These are phyloP conservation scores for Wickerhamiella spandovensis DNA, from an alignment of 805 yeast genomes.

Conservation along the genomic window DNA sequence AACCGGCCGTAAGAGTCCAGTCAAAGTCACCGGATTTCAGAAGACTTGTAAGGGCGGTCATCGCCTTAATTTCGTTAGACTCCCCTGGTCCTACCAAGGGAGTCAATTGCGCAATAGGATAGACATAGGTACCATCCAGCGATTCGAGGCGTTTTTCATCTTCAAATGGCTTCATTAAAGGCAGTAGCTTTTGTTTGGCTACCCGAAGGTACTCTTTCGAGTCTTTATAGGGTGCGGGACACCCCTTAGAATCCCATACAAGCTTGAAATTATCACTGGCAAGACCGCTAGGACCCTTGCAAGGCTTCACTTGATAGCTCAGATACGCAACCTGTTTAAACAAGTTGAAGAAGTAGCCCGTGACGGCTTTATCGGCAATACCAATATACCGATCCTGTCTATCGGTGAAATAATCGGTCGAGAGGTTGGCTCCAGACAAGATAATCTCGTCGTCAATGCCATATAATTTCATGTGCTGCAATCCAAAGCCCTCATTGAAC, in stretches of 20 bases:
- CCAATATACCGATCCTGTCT: conserved; percentile 87
- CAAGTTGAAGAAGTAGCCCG: conserved; percentile 63
- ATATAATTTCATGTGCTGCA: conserved; percentile 94
- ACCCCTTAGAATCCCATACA: conserved; percentile 61
- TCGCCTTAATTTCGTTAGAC: conserved; percentile 72
- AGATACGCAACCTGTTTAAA: conserved; percentile 55
- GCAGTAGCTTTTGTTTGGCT: conserved; percentile 42
- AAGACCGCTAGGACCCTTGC: conserved; percentile 19
- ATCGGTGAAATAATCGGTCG: conserved; percentile 83
- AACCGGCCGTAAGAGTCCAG: conserved; percentile 94
- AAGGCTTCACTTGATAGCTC: conserved; percentile 50
- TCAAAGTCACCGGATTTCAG: conserved; percentile 32
- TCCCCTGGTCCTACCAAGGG: conserved; percentile 56
- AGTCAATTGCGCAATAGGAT: conserved; percentile 83
- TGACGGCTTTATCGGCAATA: conserved; percentile 41
- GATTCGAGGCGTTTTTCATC: conserved; percentile 11
- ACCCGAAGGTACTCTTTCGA: conserved; percentile 15
- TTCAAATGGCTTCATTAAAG: conserved; percentile 38
- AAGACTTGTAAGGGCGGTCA: conserved; percentile 22
- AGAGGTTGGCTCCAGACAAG: conserved; percentile 81
- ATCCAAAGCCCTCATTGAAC: conserved; percentile 79
- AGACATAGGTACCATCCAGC: conserved; percentile 46
- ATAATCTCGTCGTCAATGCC: conserved; percentile 88
- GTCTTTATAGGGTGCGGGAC: conserved; percentile 46
- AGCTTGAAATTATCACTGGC: conserved; percentile 38